Evolutionary conservation across 2,329 filamentous ascomycete genomes (phyloP), one percentile per base, ranked within the genome.

Genomic region (Calonectria hawksworthii): DNA sequence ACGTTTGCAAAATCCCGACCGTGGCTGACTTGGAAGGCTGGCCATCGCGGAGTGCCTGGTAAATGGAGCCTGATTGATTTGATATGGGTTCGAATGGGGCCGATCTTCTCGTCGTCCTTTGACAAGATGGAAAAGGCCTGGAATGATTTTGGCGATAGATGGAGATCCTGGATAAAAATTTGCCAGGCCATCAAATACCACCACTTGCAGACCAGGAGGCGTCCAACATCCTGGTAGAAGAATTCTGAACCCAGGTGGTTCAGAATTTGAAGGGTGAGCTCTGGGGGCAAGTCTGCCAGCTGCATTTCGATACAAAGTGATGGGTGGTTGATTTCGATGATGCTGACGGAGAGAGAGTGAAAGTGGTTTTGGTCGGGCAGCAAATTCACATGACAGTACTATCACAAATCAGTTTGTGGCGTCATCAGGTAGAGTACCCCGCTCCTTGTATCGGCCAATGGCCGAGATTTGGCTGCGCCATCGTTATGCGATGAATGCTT

Each of bases 341-440:
- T 63, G 56, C n/a, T 10, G 16, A 41, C 4, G n/a, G 56, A 41
- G 56, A 61, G 56, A 26, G 4, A 28, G 56, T 21, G 23, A 63
- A 23, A 26, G 26, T 23, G 23, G 26, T 16, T 26, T 14, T 8
- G 34, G 56, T 63, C 36, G 56, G 56, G 36, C 56, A 36, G 34
- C 56, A 63, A 28, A 63, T 41, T 14, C 34, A 36, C 38, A 63
- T 63, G 23, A 30, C 34, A 28, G 14, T 44, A n/a, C n/a, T n/a
- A 41, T 41, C 56, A 38, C 56, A 30, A 41, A 63, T 63, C 56
- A 63, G 11, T 63, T 63, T 63, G 56, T 63, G 56, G 56, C 56
- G 56, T 63, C 56, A 63, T 63, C 26, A 63, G 34, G n/a, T 23
- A 63, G 34, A 28, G 56, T 41, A 21, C 56, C 56, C 56, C 56